Percentiles rank a stretch among this genome's conserved stretches.
Evolutionary conservation across 768 basidiomycete genomes (phyloP).

Genomic region (Boletus subcaerulescens): DNA sequence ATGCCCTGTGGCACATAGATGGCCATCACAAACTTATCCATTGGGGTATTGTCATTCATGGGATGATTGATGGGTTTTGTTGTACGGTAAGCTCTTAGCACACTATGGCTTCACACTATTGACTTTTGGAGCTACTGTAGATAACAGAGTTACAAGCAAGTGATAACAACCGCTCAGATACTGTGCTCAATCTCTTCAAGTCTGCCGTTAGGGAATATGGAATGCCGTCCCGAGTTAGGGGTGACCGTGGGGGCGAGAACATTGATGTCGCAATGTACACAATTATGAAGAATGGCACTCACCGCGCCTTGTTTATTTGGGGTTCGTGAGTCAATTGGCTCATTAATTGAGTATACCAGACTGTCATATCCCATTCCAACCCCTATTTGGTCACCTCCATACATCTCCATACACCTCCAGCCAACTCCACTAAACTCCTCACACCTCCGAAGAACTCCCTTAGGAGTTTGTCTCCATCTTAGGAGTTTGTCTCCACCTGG

Average conservation of each 20-base stretch:
- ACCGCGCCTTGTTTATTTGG: background rate
- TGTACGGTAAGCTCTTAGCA: background rate
- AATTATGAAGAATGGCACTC: background rate
- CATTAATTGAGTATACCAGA: too few species aligned
- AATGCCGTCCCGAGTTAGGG: background rate
- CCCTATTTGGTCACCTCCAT: too few species aligned
- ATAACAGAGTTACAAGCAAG: background rate
- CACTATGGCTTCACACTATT: too few species aligned
- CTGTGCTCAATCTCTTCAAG: background rate
- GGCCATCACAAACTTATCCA: conserved; percentile 28
- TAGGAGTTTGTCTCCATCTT: too few species aligned
- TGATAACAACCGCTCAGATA: background rate
- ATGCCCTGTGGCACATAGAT: background rate
- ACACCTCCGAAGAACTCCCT: too few species aligned
- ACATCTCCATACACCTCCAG: too few species aligned
- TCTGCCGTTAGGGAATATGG: background rate
- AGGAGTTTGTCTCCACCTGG: too few species aligned
- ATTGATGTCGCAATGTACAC: background rate
- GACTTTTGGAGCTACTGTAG: background rate
- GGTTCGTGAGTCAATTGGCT: background rate
- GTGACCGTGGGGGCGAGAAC: background rate
- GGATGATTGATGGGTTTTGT: background rate
- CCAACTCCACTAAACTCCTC: too few species aligned
- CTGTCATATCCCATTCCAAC: too few species aligned
- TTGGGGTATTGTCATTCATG: background rate